Base-by-base conservation (phyloP, 768 basidiomycete genomes). In the Lentinula guzmanii region DNA sequence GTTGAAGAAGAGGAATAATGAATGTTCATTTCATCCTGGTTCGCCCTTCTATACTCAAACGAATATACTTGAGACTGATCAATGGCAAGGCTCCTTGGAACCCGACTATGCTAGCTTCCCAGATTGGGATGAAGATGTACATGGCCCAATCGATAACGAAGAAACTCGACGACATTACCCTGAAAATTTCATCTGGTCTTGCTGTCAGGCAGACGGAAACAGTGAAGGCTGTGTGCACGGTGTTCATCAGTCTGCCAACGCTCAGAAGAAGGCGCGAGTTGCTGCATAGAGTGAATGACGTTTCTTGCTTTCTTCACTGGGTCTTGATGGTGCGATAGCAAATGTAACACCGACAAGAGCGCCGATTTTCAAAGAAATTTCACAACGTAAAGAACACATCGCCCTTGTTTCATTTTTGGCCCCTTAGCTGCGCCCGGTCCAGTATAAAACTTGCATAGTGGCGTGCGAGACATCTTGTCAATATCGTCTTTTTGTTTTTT, bases 11-110 rank as follows among this genome's bases (percentile, higher is more conserved):
- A 74, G 69, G 18, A 71, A 76, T 4, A 73, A 70, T 3, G 80
- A 80, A 61, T 86, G 83, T 62, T 51, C 62, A 16, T 83, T 80
- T 64, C 84, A 85, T 72, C 76, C 80, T 46, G 83, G 84, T 82
- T 58, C 55, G 77, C 63, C 18, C 16, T n/a, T 41, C 4, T 28
- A 7, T 10, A 5, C 39, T 52, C 9, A 28, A 33, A 56, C 56
- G 21, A 6, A 4, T 37, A 34, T 39, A 46, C 48, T 52, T 15
- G 9, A 10, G 9, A 28, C 37, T 57, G 24, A 24, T 31, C 31
- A 43, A 48, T 31, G 18, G 51, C 58, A 58, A 83, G 80, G 80
- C 9, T 72, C 75, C 18, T 68, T 83, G 37, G 70, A 77, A 65
- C 75, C 74, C 15, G 66, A 78, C 46, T 70, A 80, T 52, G 73